phyloP scores from a whole-genome alignment of 768 basidiomycete species.

The Mycena belliarum region DNA sequence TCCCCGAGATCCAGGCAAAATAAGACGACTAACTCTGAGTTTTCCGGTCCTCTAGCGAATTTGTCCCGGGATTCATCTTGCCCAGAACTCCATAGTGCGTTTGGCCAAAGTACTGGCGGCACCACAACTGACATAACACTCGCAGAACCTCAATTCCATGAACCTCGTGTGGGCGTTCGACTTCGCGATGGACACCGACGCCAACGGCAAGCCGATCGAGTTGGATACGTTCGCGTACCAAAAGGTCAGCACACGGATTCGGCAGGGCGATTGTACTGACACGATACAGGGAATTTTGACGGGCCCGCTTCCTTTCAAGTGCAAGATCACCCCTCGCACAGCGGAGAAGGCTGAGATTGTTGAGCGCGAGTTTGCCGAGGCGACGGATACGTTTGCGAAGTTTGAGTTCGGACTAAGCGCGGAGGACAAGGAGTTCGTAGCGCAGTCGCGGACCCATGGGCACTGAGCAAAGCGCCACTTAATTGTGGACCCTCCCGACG shows the following conservation, averaged over 20 bases:
- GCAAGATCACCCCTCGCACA: slow-evolving; percentile 25
- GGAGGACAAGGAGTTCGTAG: slow-evolving; percentile 17
- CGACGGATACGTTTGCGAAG: slow-evolving; percentile 12
- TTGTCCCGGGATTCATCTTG: slow-evolving; percentile 10
- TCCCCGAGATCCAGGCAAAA: neutral
- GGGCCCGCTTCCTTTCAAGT: slow-evolving; percentile 22
- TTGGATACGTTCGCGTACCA: slow-evolving; percentile 18
- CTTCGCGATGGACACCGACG: slow-evolving; percentile 18
- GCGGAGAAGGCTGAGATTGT: slow-evolving; percentile 18
- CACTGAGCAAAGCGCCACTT: too few species aligned
- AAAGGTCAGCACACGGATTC: neutral
- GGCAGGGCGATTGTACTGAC: neutral
- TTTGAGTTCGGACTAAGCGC: slow-evolving; percentile 16
- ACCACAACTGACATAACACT: neutral
- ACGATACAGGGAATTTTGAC: slow-evolving; percentile 16
- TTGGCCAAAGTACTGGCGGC: too few species aligned
- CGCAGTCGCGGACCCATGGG: neutral
- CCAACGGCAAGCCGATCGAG: slow-evolving; percentile 5
- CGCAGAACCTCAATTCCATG: slow-evolving; percentile 25
- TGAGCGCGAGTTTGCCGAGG: slow-evolving; percentile 19
- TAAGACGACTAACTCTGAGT: too few species aligned
- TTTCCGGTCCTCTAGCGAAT: neutral
- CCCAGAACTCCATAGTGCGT: slow-evolving; percentile 7
- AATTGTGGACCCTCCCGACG: too few species aligned
- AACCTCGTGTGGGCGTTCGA: slow-evolving; percentile 34